Evolutionary conservation across 176 grass and related monocot species (phyloP).

Genomic region (Triticum turgidum): DNA sequence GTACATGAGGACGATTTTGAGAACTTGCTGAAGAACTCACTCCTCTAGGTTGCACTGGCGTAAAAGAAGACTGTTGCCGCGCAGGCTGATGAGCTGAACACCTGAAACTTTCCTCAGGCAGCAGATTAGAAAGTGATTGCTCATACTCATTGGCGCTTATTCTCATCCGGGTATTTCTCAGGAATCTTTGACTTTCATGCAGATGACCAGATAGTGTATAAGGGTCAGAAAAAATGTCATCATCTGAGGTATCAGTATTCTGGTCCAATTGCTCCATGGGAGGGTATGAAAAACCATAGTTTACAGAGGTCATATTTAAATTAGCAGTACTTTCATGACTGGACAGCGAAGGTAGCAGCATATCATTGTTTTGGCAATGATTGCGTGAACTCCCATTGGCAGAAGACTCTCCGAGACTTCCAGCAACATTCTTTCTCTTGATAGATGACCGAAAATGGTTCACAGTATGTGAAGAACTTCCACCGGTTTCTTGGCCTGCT

Average conservation of each 20-base stretch:
- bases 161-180: slow-evolving; percentile 50
- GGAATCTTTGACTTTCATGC: slow-evolving; percentile 32
- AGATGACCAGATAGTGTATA: slow-evolving; percentile 34
- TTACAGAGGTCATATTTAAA: slow-evolving; percentile 34
- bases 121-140: slow-evolving; percentile 33
- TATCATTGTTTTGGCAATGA: slow-evolving; percentile 32
- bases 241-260: slow-evolving; percentile 14
- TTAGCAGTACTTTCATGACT: slow-evolving; percentile 29
- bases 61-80: slow-evolving; percentile 38
- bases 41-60: slow-evolving; percentile 50
- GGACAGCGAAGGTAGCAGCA: slow-evolving; percentile 15
- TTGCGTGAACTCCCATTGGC: slow-evolving; percentile 37
- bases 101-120: slow-evolving; percentile 41
- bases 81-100: slow-evolving; percentile 23
- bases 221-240: slow-evolving; percentile 23
- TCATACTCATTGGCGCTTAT: slow-evolving; percentile 42
- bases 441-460: slow-evolving; percentile 29
- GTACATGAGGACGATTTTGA: slow-evolving; percentile 35
- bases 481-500: background rate
- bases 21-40: slow-evolving; percentile 19
- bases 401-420: slow-evolving; percentile 53
- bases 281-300: slow-evolving; percentile 29
- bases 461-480: slow-evolving; percentile 29
- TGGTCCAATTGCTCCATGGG: slow-evolving; percentile 32
- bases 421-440: slow-evolving; percentile 56